These are phyloP conservation scores for Penicillium robsamsonii DNA, from an alignment of 495 filamentous ascomycete genomes.

Conservation along the genomic window DNA sequence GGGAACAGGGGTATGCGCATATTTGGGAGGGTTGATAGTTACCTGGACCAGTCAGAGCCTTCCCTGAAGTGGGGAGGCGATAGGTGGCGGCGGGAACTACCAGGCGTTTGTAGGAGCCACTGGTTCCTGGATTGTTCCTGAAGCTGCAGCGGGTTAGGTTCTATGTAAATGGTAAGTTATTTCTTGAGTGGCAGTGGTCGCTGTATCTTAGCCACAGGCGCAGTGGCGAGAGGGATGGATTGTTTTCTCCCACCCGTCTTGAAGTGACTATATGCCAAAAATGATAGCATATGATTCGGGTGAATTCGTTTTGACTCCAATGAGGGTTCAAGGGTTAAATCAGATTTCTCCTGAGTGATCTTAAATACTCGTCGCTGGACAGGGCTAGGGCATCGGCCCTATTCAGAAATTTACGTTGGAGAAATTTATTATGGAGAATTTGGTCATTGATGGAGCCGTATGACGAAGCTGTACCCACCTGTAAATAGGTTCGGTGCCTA, in stretches of 20 bases:
- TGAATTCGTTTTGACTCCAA: neutral
- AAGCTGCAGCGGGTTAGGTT: neutral
- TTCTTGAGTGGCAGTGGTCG: neutral
- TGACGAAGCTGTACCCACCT: constrained; percentile 1
- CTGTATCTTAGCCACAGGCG: constrained; percentile 1
- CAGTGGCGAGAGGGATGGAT: neutral
- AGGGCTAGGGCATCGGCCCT: constrained; percentile 17
- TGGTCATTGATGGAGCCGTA: constrained; percentile 16
- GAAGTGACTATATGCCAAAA: neutral
- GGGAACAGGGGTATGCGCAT: neutral
- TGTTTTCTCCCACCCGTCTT: neutral
- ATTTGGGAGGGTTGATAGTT: neutral
- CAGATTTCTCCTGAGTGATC: neutral
- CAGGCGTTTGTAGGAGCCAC: neutral
- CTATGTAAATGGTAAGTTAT: neutral
- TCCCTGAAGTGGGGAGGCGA: constrained; percentile 8
- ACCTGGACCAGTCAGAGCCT: constrained; percentile 14
- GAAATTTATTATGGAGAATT: constrained; percentile 17
- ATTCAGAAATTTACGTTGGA: constrained; percentile 2
- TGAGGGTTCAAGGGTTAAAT: neutral
- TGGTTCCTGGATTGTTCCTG: constrained; percentile 5
- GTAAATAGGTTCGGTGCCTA: neutral
- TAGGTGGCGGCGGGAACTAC: constrained; percentile 4
- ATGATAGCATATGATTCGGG: neutral
- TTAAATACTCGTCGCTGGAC: constrained; percentile 14